Conservation (phyloP, 116 monocot genomes). For the Thalassia testudinum region DNA sequence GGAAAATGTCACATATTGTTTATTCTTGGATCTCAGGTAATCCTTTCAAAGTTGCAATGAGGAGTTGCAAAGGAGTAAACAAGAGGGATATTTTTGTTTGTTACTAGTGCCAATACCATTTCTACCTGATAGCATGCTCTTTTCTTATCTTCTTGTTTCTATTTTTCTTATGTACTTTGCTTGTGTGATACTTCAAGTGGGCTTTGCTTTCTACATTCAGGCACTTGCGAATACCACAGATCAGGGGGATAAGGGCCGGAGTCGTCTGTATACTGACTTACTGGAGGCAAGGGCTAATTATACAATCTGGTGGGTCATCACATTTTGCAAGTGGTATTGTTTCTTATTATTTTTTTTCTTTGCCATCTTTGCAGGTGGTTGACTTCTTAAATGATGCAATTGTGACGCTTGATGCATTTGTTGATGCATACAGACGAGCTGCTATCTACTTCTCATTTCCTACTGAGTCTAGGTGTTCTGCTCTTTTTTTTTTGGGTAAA, state of each 20-base stretch:
- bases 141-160: too few relatives aligned
- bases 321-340: neutral
- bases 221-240: neutral
- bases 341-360: neutral
- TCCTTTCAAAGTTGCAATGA: too few relatives aligned
- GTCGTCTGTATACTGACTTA: slow-evolving; percentile 42
- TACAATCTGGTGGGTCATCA: neutral
- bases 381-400: slow-evolving; percentile 95
- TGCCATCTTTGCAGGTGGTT: slow-evolving; percentile 39
- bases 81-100: too few relatives aligned
- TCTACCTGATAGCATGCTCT: too few relatives aligned
- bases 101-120: too few relatives aligned
- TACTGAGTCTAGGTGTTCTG: slow-evolving; percentile 50
- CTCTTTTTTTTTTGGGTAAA: slow-evolving; percentile 1
- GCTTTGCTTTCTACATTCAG: too few relatives aligned
- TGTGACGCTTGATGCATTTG: slow-evolving; percentile 72
- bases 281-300: slow-evolving; percentile 46
- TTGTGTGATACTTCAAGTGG: too few relatives aligned
- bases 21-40: too few relatives aligned
- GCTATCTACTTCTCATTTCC: slow-evolving; percentile 43
- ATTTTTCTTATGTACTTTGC: too few relatives aligned
- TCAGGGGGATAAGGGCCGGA: slow-evolving; percentile 14
- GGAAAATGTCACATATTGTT: too few relatives aligned
- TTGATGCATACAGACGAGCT: slow-evolving; percentile 53
- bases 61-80: too few relatives aligned